Conservation (phyloP, 225 moss, liverwort and hornwort genomes). For the Asterella californica region DNA sequence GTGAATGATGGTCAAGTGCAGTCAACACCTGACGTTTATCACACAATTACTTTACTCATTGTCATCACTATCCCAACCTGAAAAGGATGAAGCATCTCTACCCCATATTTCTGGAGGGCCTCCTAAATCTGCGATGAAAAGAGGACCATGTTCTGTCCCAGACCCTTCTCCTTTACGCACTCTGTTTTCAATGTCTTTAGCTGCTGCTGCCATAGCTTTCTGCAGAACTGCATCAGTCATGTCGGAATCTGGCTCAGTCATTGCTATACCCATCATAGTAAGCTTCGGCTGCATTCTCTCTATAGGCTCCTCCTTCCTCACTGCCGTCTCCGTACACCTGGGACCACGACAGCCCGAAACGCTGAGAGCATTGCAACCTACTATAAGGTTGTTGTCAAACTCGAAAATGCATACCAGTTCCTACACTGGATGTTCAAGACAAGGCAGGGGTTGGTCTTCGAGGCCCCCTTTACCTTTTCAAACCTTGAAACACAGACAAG, state of each 20-base stretch:
- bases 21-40: not conserved
- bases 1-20: not conserved
- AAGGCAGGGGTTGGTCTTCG: too few relatives aligned
- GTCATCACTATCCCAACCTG: slow-evolving; percentile 69
- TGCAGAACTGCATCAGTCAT: slow-evolving; percentile 81
- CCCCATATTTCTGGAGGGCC: slow-evolving; percentile 78
- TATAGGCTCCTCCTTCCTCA: slow-evolving; percentile 35
- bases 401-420: too few relatives aligned
- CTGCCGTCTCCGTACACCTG: slow-evolving; percentile 44
- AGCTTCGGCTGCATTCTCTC: slow-evolving; percentile 72
- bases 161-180: slow-evolving; percentile 90
- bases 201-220: slow-evolving; percentile 93
- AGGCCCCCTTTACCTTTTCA: too few relatives aligned
- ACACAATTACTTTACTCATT: slow-evolving; percentile 36
- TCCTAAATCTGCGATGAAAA: slow-evolving; percentile 95
- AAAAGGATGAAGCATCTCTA: slow-evolving; percentile 51
- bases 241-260: slow-evolving; percentile 69
- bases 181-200: slow-evolving; percentile 95
- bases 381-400: too few relatives aligned
- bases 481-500: not conserved
- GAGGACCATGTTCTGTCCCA: slow-evolving; percentile 76
- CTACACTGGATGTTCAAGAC: too few relatives aligned
- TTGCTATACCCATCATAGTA: slow-evolving; percentile 98
- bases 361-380: not conserved
- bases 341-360: not conserved